phyloP scores from a whole-genome alignment of 2,329 filamentous ascomycete species.

The Sclerotinia subarctica region DNA sequence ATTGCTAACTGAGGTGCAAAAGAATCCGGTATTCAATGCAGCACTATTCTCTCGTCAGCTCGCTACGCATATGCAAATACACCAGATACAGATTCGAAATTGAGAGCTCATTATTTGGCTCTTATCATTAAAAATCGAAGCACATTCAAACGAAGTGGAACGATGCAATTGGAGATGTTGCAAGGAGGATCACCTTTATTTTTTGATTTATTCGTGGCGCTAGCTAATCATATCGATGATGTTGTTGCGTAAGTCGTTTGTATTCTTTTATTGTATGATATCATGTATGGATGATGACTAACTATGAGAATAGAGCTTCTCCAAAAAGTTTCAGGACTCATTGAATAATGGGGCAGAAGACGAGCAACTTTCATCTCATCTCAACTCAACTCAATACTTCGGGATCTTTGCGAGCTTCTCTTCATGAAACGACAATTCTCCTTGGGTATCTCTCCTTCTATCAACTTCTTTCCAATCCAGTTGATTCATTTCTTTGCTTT shows the following conservation, averaged over 20 bases:
- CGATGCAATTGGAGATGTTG: conserved; percentile 95
- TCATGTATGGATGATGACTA: neutral
- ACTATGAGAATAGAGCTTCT: conserved; percentile 32
- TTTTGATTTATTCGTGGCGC: conserved; percentile 89
- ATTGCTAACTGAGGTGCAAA: conserved; percentile 35
- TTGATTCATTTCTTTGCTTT: neutral
- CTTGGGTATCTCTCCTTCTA: neutral
- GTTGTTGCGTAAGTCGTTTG: conserved; percentile 51
- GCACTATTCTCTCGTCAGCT: conserved; percentile 82
- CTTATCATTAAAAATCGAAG: conserved; percentile 84
- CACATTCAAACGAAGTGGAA: conserved; percentile 90
- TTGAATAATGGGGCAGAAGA: conserved; percentile 8
- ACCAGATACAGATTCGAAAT: conserved; percentile 83
- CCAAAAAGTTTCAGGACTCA: conserved; percentile 35
- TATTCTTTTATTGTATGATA: neutral
- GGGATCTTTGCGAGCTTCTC: neutral
- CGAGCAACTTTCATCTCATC: conserved; percentile 21
- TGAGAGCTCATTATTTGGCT: conserved; percentile 86
- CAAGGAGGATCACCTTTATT: conserved; percentile 78
- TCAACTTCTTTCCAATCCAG: neutral
- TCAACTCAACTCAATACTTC: too few relatives aligned
- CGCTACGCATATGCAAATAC: conserved; percentile 87
- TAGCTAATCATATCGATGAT: conserved; percentile 85
- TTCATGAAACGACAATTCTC: conserved; percentile 12
- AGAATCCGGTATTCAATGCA: conserved; percentile 88